Evolutionary conservation across 2,329 filamentous ascomycete species (phyloP), one percentile per base, ranked within the genome.

Genomic region (Grosmannia penicillata): DNA sequence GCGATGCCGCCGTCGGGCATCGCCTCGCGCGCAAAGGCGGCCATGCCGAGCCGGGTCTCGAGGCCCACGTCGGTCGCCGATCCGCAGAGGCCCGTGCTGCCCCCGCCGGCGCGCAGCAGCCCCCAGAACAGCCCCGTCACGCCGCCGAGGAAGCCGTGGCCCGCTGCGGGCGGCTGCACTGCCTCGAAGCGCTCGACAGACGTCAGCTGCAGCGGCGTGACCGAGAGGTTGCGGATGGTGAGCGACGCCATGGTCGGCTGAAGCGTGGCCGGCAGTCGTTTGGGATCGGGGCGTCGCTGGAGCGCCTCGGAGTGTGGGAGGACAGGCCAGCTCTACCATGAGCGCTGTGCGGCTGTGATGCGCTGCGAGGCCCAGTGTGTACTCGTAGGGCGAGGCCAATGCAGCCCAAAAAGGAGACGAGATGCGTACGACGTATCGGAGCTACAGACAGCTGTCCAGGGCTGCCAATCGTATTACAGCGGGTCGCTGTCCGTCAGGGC

Each of bases 211-310:
- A 94, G 63, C n/a, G 75, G 68, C 35, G 72, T 77, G 41, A 72
- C 65, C 32, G 83, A 89, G 47, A 93, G 63, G 57, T 95, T 95
- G 51, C 87, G 84, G 50, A 95, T 73, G 5, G 72, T 82, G 48
- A 94, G 62, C 41, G 61, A 57, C 15, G 62, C 57, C 67, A 71
- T 72, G 40, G 41, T 46, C 10, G n/a, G n/a, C n/a, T n/a, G n/a
- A n/a, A n/a, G n/a, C n/a, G n/a, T n/a, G n/a, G n/a, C n/a, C n/a
- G n/a, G n/a, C n/a, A n/a, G n/a, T n/a, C n/a, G n/a, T n/a, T n/a
- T n/a, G n/a, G n/a, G n/a, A n/a, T n/a, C n/a, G n/a, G n/a, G n/a
- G n/a, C n/a, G n/a, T n/a, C n/a, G n/a, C n/a, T n/a, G n/a, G n/a
- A n/a, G n/a, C n/a, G n/a, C n/a, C n/a, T n/a, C n/a, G n/a, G n/a